Base-by-base conservation (phyloP, 1,284 basidiomycete genomes). In the Melampsora occidentalis region DNA sequence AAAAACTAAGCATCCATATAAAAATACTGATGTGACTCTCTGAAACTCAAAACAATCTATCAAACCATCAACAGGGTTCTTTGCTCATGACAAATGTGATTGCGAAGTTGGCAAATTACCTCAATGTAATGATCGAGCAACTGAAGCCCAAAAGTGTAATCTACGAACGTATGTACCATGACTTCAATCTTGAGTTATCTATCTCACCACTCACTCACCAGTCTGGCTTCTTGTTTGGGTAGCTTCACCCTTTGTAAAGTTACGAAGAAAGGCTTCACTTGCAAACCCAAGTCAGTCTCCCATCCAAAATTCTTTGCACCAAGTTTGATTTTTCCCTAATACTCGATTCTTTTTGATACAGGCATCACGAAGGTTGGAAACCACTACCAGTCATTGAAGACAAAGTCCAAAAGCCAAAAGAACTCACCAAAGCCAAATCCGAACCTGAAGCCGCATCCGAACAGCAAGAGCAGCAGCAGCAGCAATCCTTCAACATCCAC, bases 201-300 rank as follows among this genome's bases (percentile, higher is more conserved):
- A 28, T 28, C 20, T 14, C 33, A 18, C 49, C 49, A 22, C 22
- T 46, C 33, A 46, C 49, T 53, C 25, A 59, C 25, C 18, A n/a
- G n/a, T n/a, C n/a, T n/a, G n/a, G n/a, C 28, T 33, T 25, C 33
- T 14, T 20, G 46, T 28, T 9, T 22, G 16, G 18, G 20, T 39
- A 73, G 71, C 25, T 73, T 73, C 42, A 73, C 71, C 1, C 61
- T 73, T n/a, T 73, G 71, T 66, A 66, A 73, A 57, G 63, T 73
- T 42, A 73, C 71, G 14, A 73, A 73, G 63, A 73, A 73, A 49
- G 63, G 48, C 9, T 49, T 53, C 25, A 73, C 53, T 35, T 73
- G 71, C 51, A 35, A 65, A 64, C 71, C 71, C 48, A 73, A 73
- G 71, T 73, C 48, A 51, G 62, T 42, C 5, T 48, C 1, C 16